Percentiles rank a stretch among this genome's conserved stretches.
Conservation (phyloP, 2,329 filamentous ascomycete species). For the Colletotrichum falcatum region DNA sequence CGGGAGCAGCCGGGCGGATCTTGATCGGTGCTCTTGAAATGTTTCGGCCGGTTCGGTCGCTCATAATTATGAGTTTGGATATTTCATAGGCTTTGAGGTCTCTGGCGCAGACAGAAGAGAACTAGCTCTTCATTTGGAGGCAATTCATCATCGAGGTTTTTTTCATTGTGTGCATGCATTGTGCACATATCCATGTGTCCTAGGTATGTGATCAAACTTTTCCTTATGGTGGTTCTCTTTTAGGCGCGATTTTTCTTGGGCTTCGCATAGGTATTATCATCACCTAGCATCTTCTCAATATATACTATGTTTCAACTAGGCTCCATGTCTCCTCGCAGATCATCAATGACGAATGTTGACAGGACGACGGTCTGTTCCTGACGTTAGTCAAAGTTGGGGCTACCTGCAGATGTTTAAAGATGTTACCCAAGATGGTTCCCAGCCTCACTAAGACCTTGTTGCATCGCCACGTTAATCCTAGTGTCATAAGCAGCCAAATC, state of each 20-base stretch:
- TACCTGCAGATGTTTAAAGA: fast-evolving
- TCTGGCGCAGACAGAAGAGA: background rate
- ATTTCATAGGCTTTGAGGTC: background rate
- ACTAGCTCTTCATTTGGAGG: background rate
- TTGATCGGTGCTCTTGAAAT: no score
- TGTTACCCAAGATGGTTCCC: background rate
- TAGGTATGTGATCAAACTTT: no score
- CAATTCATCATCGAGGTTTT: no score
- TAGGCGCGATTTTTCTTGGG: background rate
- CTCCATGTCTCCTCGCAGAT: background rate
- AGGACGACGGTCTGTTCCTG: background rate
- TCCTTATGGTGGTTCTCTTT: no score
- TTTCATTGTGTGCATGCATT: no score
- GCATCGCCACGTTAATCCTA: background rate
- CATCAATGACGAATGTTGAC: no score
- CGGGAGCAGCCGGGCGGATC: no score
- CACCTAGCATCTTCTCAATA: background rate
- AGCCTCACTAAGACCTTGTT: background rate
- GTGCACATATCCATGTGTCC: no score
- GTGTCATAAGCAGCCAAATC: background rate
- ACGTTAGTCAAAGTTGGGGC: background rate
- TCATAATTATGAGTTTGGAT: background rate
- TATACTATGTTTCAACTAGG: background rate
- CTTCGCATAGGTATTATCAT: fast-evolving
- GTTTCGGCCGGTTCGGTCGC: no score